Base-by-base conservation (phyloP, 1,284 basidiomycete species). In the Chondrostereum purpureum region DNA sequence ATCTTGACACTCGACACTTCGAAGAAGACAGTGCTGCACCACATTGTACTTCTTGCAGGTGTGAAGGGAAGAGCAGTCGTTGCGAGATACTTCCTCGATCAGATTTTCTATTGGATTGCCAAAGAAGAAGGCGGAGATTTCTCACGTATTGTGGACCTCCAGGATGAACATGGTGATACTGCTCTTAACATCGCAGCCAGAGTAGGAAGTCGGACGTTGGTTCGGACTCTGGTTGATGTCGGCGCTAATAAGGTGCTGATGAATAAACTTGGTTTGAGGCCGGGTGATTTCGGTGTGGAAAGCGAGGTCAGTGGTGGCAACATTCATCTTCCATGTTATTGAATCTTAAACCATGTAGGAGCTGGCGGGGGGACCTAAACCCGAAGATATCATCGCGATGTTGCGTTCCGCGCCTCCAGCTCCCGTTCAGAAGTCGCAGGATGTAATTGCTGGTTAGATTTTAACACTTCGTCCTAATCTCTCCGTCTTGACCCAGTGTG, bases 131-230 rank as follows among this genome's bases (percentile, higher is more conserved):
- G 73, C 10, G 82, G 81, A 1, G 83, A 86, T 46, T 88, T 94
- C 59, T 76, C 77, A 57, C 83, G 78, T 6, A 67, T 98, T 33
- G 80, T 99, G 12, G 92, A 99, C 64, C 72, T 96, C 33, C 92
- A 94, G 65, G 96, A 99, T 62, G 83, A 92, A 52, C 86, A 98
- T 62, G 96, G 96, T 1, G 96, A 99, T 61, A 98, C 96, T 0
- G 91, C 93, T 3, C 65, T 99, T 53, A 96, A 95, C 64, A 91
- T 97, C 53, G 92, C 94, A 11, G 94, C 96, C 0, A 72, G 96
- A 42, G 85, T 98, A 0, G 96, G 96, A 2, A 97, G 94, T 63
- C 77, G 87, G 49, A 83, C 86, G 52, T 67, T 99, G 51, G 92
- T 98, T 14, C 75, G 87, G 55, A 86, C 92, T 18, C 67, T 99